Evolutionary conservation across 2,329 filamentous ascomycete species (phyloP), one percentile per base, ranked within the genome.

Genomic region (Venturia aucupariae): DNA sequence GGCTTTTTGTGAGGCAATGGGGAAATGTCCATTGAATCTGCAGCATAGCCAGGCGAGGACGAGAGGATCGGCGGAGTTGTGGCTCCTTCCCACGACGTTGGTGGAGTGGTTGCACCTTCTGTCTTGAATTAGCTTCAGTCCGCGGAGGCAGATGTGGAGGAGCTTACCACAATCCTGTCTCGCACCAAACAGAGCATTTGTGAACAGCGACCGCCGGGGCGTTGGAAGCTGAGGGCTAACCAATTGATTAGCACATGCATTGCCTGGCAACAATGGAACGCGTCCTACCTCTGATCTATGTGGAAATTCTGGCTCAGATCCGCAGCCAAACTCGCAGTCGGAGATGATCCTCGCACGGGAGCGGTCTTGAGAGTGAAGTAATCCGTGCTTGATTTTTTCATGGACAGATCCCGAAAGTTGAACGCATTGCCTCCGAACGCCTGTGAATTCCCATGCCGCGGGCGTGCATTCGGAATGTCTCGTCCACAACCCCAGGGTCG

Each of bases 221-320:
- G 91, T 96, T 15, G 88, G 88, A 69, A 92, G 82, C 75, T 90
- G 87, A 41, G 91, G 91, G 76, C 91, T 96, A 76, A 65, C 72
- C 69, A 13, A 69, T 73, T 71, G 71, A n/a, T 70, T 70, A 66
- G 38, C 10, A 7, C 8, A 30, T 61, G 38, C 19, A 48, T 15
- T 39, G 41, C 19, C 17, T 48, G 10, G 3, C n/a, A 27, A 66
- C 65, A 44, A 63, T 61, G 41, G 67, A 67, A 67, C 66, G 13
- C 24, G 11, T 79, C 83, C 70, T 81, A 97, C 93, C 92, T 97
- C 73, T 89, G 91, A 77, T 97, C 92, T 75, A 97, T 90, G 74
- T 93, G 90, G 75, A 97, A 96, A 80, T 97, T 99, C 74, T 96
- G 92, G 65, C 92, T 97, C 71, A 97, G 83, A 77, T 99, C 94